Evolutionary conservation across 345 rosid genomes (phyloP), one percentile per base, ranked within the genome.

Genomic region (Aquilaria malaccensis): DNA sequence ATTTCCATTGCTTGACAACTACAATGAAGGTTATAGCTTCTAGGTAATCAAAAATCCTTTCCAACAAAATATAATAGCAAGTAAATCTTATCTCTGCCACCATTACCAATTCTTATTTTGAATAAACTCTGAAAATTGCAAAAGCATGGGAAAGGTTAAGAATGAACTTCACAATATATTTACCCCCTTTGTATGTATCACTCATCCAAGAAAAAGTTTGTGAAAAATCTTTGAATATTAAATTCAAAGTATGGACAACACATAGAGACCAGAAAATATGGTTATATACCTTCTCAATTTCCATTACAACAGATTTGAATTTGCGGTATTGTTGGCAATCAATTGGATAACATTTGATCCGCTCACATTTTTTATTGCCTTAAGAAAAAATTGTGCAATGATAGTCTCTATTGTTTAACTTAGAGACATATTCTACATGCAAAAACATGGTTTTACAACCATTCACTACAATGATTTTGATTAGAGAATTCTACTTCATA

Each of bases 221-320:
- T 22, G 58, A 10, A n/a, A 55, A 30, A 11, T 55, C 41, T 30
- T 55, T 55, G 12, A 55, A 55, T 29, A 55, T 32, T 6, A 55
- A 30, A 55, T 55, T 55, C 14, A 30, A 55, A 11, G 43, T 55
- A 55, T 55, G 58, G 29, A 55, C 58, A 10, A 55, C 43, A 55
- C 41, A 31, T 0, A 2, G 43, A 30, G 58, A 55, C 41, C 58
- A 55, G 32, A 55, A 55, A 13, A 55, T 55, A 13, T 52, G 43
- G 43, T 37, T 37, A 37, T 37, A 9, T 55, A 32, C 58, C 41
- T 55, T 30, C 32, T 10, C 3, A 55, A 29, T 13, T 55, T 55
- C 43, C 29, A 11, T 30, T 31, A 14, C 43, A 13, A 13, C 6
- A 32, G 13, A 7, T 55, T 55, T 4, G 33, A 55, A 10, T 30